Evolutionary conservation across 805 yeast genomes (phyloP), one percentile per base, ranked within the genome.

Genomic region (Suhomyces xylopsoci): DNA sequence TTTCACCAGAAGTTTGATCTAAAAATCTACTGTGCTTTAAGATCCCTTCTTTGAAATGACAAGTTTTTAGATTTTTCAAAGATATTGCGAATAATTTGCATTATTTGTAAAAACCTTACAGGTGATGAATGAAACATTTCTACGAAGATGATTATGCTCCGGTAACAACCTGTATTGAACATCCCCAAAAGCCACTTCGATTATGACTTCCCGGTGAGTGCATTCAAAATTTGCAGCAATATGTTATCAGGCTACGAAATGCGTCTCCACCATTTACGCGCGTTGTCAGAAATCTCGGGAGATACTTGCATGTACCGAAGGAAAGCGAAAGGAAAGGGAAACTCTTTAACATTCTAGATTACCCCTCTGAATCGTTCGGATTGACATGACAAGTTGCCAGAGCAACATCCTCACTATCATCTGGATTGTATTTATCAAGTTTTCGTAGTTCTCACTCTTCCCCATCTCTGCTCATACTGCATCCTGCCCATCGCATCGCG

Each of bases 401-500:
- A n/a, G 2, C 36, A 32, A 32, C 8, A 6, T n/a, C 8, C 2
- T 32, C 15, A 10, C 36, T 32, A 15, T n/a, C 17, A n/a, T 32
- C 9, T 5, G 36, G 15, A 32, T 32, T 6, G 17, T 7, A 3
- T 32, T 3, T 32, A 32, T 6, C 8, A 7, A 32, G 36, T 32
- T 3, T 32, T 32, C 8, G 32, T n/a, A 5, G 17, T 5, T 19
- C n/a, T 10, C 15, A n/a, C 42, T 38, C 42, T 38, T 17, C 42
- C 42, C 42, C 42, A 38, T 38, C 42, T 38, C 42, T 38, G 17
- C 42, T 17, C 42, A 38, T 38, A 38, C 24, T 38, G 24, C 42
- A 38, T 19, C 42, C 19, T 22, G 38, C 38, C 51, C 57, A 54
- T 54, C 57, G 45, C 56, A 52, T 48, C 50, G 25, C 50, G 42